phyloP scores from a whole-genome alignment of 768 basidiomycete genomes.

The Chalciporus chontae region DNA sequence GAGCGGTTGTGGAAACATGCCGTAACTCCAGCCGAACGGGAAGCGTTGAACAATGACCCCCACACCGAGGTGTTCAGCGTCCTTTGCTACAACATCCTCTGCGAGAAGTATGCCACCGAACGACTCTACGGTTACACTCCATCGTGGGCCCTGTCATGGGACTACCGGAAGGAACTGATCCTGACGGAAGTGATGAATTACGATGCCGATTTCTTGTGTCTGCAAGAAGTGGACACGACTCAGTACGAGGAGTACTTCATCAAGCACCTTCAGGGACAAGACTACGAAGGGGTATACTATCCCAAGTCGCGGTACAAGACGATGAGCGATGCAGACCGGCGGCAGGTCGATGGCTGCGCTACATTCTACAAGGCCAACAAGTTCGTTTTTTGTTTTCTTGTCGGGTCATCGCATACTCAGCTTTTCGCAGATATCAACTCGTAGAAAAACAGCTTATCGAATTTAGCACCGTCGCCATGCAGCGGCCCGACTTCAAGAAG shows the following conservation, averaged over 20 bases:
- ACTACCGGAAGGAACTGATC: conserved; percentile 87
- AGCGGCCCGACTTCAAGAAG: conserved; percentile 91
- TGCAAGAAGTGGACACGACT: conserved; percentile 93
- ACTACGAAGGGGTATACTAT: conserved; percentile 89
- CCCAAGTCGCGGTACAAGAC: conserved; percentile 92
- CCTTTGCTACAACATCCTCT: conserved; percentile 92
- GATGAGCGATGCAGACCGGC: conserved; percentile 82
- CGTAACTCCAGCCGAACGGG: conserved; percentile 54
- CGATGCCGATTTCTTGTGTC: conserved; percentile 85
- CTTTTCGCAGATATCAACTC: conserved; percentile 68
- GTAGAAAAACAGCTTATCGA: conserved; percentile 93
- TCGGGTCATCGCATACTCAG: conserved; percentile 1
- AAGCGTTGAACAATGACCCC: conserved; percentile 57
- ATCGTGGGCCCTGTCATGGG: conserved; percentile 94
- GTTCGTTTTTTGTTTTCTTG: conserved; percentile 44
- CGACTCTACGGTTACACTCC: conserved; percentile 95
- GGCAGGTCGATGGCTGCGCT: conserved; percentile 93
- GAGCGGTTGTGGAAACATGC: conserved; percentile 74
- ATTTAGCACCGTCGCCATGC: conserved; percentile 90
- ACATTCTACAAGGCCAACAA: conserved; percentile 89
- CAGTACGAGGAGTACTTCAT: conserved; percentile 92
- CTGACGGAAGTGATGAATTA: conserved; percentile 78
- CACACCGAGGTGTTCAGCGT: conserved; percentile 74
- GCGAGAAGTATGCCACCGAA: conserved; percentile 85
- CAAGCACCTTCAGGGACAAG: conserved; percentile 64